Conservation (phyloP, 192 early-diverging fungal genomes). For the Rhizophlyctis rosea region DNA sequence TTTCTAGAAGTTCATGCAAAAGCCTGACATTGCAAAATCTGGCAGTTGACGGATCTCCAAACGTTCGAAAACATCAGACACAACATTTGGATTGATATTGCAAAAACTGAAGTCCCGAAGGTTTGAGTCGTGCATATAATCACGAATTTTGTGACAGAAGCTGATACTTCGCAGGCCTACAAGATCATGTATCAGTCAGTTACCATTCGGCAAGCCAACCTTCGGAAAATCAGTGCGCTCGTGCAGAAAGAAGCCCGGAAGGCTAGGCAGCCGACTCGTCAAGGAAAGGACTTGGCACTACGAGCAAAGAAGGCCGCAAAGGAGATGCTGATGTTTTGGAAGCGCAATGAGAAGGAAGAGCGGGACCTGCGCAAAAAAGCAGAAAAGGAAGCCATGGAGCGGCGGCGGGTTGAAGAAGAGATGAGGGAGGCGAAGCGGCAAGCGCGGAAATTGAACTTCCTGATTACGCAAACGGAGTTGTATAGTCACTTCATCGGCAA, state of each 20-base stretch:
- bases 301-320: slow-evolving; percentile 16
- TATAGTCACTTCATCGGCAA: slow-evolving; percentile 89
- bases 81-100: background rate
- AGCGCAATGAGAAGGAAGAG: slow-evolving; percentile 86
- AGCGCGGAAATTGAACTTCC: slow-evolving; percentile 85
- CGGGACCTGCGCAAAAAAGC: slow-evolving; percentile 83
- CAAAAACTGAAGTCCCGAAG: background rate
- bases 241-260: background rate
- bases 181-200: slow-evolving; percentile 9
- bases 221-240: slow-evolving; percentile 13
- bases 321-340: slow-evolving; percentile 88
- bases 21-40: background rate
- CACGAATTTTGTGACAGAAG: background rate
- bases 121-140: background rate
- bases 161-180: slow-evolving; percentile 16
- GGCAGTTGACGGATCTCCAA: background rate
- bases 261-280: background rate
- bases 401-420: slow-evolving; percentile 76
- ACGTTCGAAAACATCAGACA: background rate
- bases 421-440: slow-evolving; percentile 76
- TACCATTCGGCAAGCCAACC: background rate
- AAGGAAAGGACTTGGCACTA: slow-evolving; percentile 8
- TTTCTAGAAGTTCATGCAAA: background rate
- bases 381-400: slow-evolving; percentile 81
- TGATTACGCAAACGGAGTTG: slow-evolving; percentile 89